Percentiles rank a stretch among this genome's conserved stretches.
Conservation (phyloP, 2,329 filamentous ascomycete genomes). For the Aspergillus sp. region DNA sequence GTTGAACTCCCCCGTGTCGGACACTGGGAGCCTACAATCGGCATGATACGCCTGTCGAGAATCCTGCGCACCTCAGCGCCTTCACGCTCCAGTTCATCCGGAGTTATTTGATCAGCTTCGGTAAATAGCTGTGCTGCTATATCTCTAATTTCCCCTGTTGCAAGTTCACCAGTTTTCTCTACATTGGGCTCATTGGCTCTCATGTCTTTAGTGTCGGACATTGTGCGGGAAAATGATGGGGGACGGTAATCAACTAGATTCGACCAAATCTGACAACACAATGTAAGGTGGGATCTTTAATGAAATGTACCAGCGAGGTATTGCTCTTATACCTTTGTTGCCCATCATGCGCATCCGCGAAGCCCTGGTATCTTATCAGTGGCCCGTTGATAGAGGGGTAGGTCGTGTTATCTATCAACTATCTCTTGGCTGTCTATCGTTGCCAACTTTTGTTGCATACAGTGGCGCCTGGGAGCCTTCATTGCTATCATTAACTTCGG, state of each 20-base stretch:
- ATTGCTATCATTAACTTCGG: neutral
- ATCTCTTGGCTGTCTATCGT: slow-evolving; percentile 11
- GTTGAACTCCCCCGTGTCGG: neutral
- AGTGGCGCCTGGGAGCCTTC: neutral
- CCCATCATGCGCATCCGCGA: neutral
- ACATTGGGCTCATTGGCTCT: slow-evolving; percentile 15
- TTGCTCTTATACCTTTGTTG: neutral
- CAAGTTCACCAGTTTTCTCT: slow-evolving; percentile 22
- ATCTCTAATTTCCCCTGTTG: slow-evolving; percentile 25
- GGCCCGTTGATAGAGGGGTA: neutral
- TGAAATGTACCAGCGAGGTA: neutral
- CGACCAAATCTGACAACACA: neutral
- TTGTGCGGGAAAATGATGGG: slow-evolving; percentile 1
- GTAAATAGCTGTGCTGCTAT: slow-evolving; percentile 49
- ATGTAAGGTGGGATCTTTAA: neutral
- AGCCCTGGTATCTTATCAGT: neutral
- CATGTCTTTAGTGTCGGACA: slow-evolving; percentile 18
- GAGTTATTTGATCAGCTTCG: slow-evolving; percentile 44
- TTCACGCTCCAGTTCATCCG: slow-evolving; percentile 47
- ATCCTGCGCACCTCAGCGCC: slow-evolving; percentile 43
- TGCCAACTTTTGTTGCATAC: neutral
- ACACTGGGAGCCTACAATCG: slow-evolving; percentile 36
- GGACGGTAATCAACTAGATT: neutral
- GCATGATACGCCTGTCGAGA: slow-evolving; percentile 50
- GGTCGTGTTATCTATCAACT: slow-evolving; percentile 2